Percentiles rank a stretch among this genome's conserved stretches.
phyloP scores from a whole-genome alignment of 352 stramenopile species.

The Globisporangium okanoganense region DNA sequence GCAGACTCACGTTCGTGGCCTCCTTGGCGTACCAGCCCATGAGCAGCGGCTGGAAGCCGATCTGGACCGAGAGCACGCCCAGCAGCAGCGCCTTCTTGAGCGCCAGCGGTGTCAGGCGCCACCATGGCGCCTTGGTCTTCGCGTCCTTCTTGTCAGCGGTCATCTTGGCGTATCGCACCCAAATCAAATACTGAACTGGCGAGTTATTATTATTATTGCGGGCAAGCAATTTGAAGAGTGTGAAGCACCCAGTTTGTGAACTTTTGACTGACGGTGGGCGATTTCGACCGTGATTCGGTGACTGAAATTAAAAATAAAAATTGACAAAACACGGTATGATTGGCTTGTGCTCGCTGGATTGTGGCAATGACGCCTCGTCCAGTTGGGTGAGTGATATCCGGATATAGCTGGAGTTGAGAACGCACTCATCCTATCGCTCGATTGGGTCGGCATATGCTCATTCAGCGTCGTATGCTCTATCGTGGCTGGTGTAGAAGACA shows the following conservation, averaged over 20 bases:
- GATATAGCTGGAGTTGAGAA: no score
- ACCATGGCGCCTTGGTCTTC: not conserved
- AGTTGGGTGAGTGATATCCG: no score
- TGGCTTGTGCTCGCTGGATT: not conserved
- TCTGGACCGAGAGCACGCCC: slow-evolving; percentile 61
- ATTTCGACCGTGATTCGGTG: no score
- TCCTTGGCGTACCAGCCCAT: slow-evolving; percentile 71
- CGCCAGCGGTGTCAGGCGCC: slow-evolving; percentile 31
- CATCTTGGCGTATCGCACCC: not conserved
- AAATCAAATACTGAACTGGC: no score
- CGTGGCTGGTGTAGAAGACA: not conserved
- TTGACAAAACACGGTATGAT: not conserved
- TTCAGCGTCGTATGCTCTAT: not conserved
- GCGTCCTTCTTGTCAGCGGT: not conserved
- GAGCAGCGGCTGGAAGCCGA: slow-evolving; percentile 74
- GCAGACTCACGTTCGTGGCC: slow-evolving; percentile 54
- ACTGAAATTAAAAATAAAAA: no score
- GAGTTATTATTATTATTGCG: no score
- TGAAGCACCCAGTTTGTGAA: no score
- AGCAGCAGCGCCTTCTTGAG: slow-evolving; percentile 57
- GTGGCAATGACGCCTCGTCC: not conserved
- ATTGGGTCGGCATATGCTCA: not conserved
- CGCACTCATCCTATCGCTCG: not conserved
- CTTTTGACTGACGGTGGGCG: no score
- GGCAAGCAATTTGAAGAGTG: no score